phyloP scores from a whole-genome alignment of 1,284 basidiomycete species.

The Puccinia hordei region DNA sequence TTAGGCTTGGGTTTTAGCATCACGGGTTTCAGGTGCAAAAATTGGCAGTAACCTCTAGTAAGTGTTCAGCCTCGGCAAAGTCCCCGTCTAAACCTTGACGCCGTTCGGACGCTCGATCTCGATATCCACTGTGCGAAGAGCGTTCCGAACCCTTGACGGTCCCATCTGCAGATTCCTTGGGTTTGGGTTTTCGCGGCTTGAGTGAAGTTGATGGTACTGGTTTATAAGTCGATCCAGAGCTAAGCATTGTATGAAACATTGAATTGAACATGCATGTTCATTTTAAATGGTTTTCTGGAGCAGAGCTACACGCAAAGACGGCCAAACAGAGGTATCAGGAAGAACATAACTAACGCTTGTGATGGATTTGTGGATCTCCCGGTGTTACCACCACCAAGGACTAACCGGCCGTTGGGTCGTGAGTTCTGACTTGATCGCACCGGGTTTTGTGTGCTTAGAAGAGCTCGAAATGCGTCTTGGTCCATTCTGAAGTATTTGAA shows the following conservation, averaged over 20 bases:
- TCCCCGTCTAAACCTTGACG: slow-evolving; percentile 44
- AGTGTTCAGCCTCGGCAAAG: slow-evolving; percentile 50
- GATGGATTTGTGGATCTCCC: slow-evolving; percentile 9
- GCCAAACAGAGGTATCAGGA: neutral
- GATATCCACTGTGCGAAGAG: slow-evolving; percentile 27
- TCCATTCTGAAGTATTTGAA: slow-evolving; percentile 28
- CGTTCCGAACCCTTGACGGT: slow-evolving; percentile 14
- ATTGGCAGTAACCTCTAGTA: slow-evolving; percentile 41
- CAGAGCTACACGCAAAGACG: neutral
- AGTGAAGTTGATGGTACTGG: slow-evolving; percentile 26
- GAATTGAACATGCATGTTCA: neutral
- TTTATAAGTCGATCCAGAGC: slow-evolving; percentile 21
- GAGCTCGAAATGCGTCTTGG: slow-evolving; percentile 49
- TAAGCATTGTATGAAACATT: neutral
- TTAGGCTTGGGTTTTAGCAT: neutral
- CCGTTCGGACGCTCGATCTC: slow-evolving; percentile 49
- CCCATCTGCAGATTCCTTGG: slow-evolving; percentile 18
- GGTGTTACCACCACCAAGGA: slow-evolving; percentile 5
- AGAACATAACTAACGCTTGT: neutral
- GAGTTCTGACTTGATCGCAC: neutral
- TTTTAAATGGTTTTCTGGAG: neutral
- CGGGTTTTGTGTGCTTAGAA: slow-evolving; percentile 30
- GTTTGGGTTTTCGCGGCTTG: slow-evolving; percentile 46
- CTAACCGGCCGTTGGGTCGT: neutral
- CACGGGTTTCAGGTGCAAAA: neutral